A percentile compares a stretch with the other conserved stretches of the same genome.
Evolutionary conservation across 1,284 basidiomycete genomes (phyloP).

Genomic region (Austroboletus novae-zelandiae): DNA sequence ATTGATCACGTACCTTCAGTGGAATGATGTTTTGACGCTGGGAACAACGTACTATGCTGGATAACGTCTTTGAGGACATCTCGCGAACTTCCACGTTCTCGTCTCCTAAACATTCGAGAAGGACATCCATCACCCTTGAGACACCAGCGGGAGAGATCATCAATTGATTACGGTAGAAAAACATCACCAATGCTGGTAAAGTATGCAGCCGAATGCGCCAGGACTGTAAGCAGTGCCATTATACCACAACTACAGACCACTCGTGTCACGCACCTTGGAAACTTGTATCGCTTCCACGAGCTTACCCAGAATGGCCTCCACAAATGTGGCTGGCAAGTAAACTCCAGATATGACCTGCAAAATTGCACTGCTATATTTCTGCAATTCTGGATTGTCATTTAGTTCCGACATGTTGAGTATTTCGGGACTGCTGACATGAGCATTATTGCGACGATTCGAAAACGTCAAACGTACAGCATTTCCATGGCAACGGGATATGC

Average conservation of each 20-base stretch:
- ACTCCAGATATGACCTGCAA: conserved; percentile 73
- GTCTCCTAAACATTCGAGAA: conserved; percentile 83
- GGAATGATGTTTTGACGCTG: conserved; percentile 87
- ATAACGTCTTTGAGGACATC: conserved; percentile 88
- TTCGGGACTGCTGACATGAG: conserved; percentile 54
- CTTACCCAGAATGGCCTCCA: conserved; percentile 56
- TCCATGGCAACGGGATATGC: conserved; percentile 74
- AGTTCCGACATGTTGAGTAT: conserved; percentile 80
- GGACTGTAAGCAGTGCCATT: conserved; percentile 44
- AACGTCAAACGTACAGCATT: conserved; percentile 59
- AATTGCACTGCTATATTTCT: conserved; percentile 71
- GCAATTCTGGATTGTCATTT: conserved; percentile 72
- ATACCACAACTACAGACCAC: conserved; percentile 1
- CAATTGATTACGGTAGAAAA: conserved; percentile 85
- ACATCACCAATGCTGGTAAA: conserved; percentile 72
- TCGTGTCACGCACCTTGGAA: conserved; percentile 51
- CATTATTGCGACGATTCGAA: conserved; percentile 3
- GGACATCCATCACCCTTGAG: conserved; percentile 72
- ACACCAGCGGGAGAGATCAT: conserved; percentile 68
- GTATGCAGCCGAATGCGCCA: conserved; percentile 79
- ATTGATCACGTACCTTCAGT: conserved; percentile 60
- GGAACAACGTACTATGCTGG: conserved; percentile 90
- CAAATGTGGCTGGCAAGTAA: conserved; percentile 59
- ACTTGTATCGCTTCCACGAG: conserved; percentile 68
- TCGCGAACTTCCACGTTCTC: conserved; percentile 94